Evolutionary conservation across 179 eudicot genomes (phyloP).

Genomic region (Silene vulgaris): DNA sequence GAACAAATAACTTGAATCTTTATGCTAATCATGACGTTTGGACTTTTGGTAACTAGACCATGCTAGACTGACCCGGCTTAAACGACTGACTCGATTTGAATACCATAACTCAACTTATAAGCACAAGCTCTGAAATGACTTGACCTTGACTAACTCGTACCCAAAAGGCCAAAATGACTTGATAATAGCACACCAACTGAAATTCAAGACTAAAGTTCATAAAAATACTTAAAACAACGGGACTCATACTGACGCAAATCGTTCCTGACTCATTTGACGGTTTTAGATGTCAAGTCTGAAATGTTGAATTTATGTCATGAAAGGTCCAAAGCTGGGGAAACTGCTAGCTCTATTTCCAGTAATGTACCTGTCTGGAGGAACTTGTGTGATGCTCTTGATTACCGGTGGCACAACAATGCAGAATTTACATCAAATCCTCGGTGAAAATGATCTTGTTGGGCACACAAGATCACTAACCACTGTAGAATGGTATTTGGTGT

Average conservation of each 20-base stretch:
- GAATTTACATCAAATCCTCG: conserved; percentile 15
- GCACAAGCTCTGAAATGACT: too few relatives aligned
- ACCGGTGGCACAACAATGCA: conserved; percentile 36
- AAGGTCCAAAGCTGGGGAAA: conserved; percentile 51
- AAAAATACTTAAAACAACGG: not conserved
- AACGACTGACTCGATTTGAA: too few relatives aligned
- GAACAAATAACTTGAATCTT: not conserved
- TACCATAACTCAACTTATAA: too few relatives aligned
- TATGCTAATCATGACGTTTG: too few relatives aligned
- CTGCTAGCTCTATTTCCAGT: conserved; percentile 37
- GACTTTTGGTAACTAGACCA: too few relatives aligned
- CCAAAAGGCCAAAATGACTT: too few relatives aligned
- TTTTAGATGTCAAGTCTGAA: not conserved
- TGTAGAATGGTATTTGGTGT: conserved; percentile 26
- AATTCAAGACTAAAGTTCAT: too few relatives aligned
- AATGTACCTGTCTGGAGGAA: conserved; percentile 51
- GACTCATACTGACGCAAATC: not conserved
- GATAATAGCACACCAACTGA: too few relatives aligned
- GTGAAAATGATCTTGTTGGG: conserved; percentile 2
- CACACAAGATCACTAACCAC: conserved; percentile 15
- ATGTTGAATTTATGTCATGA: not conserved
- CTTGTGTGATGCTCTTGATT: conserved; percentile 43
- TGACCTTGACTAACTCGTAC: too few relatives aligned
- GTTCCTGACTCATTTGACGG: not conserved
- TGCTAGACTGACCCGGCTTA: too few relatives aligned